Evolutionary conservation across 2,329 filamentous ascomycete genomes (phyloP).

Genomic region (Chalaropsis thielavioides): DNA sequence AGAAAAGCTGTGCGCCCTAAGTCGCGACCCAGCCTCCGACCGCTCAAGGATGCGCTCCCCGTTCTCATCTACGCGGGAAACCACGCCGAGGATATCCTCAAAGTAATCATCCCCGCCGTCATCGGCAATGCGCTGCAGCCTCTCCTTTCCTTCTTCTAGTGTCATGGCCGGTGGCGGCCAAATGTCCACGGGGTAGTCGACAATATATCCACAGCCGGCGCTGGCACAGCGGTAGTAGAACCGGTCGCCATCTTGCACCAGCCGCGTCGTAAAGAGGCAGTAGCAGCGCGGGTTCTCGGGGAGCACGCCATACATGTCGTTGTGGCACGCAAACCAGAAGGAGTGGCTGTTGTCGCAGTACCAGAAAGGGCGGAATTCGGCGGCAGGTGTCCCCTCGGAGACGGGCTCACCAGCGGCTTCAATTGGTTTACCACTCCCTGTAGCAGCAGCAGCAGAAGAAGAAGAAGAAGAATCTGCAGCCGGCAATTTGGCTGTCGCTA

Average conservation of each 20-base stretch:
- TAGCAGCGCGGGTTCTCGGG: constrained; percentile 17
- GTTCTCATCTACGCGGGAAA: not conserved
- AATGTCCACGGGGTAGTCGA: constrained; percentile 8
- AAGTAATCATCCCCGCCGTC: constrained; percentile 14
- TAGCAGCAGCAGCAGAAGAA: not conserved
- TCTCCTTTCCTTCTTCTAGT: constrained; percentile 5
- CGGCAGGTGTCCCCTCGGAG: too few relatives aligned
- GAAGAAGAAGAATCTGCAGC: not conserved
- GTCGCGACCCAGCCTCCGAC: not conserved
- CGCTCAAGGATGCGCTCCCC: not conserved
- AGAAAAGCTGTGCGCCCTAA: not conserved
- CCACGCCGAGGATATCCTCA: constrained; percentile 13
- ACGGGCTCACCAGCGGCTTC: not conserved
- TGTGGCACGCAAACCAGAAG: constrained; percentile 6
- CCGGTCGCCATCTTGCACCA: not conserved
- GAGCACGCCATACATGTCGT: constrained; percentile 15
- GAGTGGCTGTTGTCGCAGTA: constrained; percentile 8
- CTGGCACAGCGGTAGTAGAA: constrained; percentile 15
- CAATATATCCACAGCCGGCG: constrained; percentile 12
- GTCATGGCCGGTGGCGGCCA: not conserved
- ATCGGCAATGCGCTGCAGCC: constrained; percentile 2
- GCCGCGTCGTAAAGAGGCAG: constrained; percentile 14
- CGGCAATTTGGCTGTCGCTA: not conserved
- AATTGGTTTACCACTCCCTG: not conserved
- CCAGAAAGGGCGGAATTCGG: not conserved